Base-by-base conservation (phyloP, 1,284 basidiomycete species). In the Cutaneotrichosporon mucoides region DNA sequence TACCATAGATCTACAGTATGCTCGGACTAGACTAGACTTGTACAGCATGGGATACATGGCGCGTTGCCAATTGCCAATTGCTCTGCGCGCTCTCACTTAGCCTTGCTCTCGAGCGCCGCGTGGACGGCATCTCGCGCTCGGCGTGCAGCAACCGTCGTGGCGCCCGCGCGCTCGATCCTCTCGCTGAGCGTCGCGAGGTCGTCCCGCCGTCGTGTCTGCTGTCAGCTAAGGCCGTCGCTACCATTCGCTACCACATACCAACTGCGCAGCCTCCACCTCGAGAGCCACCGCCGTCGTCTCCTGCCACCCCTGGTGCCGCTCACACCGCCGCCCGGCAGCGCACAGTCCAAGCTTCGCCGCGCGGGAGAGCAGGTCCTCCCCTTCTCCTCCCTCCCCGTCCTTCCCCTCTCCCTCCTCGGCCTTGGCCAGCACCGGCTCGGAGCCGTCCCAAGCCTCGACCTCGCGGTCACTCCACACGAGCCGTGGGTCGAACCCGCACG, bases 261-360 rank as follows among this genome's bases (percentile, higher is more conserved):
- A 44, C 11, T 66, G 66, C 1, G 56, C 56, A 11, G 57, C 44
- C 58, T 76, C 73, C 2, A 70, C 48, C 12, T 75, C 72, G 4
- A 75, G 57, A 36, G 58, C 56, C 3, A 65, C 66, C 11, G 59
- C 66, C 6, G 68, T 57, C 1, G 68, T 73, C 63, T 68, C 71
- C 56, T 75, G 75, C 73, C 75, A 73, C 56, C 73, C 73, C 48
- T 68, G 64, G 64, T 76, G 75, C 33, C 73, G 60, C 55, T 76
- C 74, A 54, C 74, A 76, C 53, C 67, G 56, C 48, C 63, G 63
- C 0, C 64, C 64, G 3, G 59, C 57, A 51, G 62, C 54, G 40
- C 71, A 76, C 46, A 62, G 50, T n/a, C 11, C 41, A 7, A 41
- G 15, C 7, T 41, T 9, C 8, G 43, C 44, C 2, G 53, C 53